These are phyloP conservation scores for Malassezia slooffiae DNA, from an alignment of 1,284 basidiomycete species.

Conservation along the genomic window DNA sequence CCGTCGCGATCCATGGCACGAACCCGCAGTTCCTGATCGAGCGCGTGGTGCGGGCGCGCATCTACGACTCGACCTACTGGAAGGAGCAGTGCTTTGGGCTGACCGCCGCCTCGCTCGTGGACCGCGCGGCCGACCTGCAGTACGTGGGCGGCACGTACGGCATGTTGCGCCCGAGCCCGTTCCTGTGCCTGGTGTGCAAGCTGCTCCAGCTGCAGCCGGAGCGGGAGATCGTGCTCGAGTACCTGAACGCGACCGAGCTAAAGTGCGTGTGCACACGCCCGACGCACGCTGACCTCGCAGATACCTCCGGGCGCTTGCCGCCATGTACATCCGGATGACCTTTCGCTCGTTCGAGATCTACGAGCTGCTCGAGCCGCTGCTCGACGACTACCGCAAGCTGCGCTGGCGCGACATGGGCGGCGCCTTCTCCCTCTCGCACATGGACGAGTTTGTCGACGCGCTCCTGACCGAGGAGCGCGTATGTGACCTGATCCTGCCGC, in stretches of 20 bases:
- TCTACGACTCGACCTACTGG: slow-evolving; percentile 92
- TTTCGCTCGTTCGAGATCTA: slow-evolving; percentile 82
- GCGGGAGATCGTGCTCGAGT: slow-evolving; percentile 88
- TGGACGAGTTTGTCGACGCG: slow-evolving; percentile 84
- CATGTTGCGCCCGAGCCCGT: slow-evolving; percentile 29
- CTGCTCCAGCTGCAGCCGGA: slow-evolving; percentile 93
- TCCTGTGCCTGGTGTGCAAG: slow-evolving; percentile 83
- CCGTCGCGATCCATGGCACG: slow-evolving; percentile 77
- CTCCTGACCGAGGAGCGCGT: slow-evolving; percentile 79
- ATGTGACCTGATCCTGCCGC: slow-evolving; percentile 89
- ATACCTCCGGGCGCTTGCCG: slow-evolving; percentile 83
- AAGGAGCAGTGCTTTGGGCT: slow-evolving; percentile 59
- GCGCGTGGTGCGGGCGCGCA: slow-evolving; percentile 86
- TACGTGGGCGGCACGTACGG: slow-evolving; percentile 66
- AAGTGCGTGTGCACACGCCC: slow-evolving; percentile 57
- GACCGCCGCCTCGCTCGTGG: slow-evolving; percentile 75
- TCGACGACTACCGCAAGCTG: slow-evolving; percentile 86
- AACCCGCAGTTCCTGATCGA: slow-evolving; percentile 83
- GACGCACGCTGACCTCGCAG: slow-evolving; percentile 50
- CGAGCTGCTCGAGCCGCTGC: slow-evolving; percentile 78
- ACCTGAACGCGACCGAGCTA: slow-evolving; percentile 78
- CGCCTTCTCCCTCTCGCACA: slow-evolving; percentile 60
- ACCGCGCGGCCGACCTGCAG: slow-evolving; percentile 72
- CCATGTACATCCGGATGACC: slow-evolving; percentile 87
- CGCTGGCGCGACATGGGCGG: slow-evolving; percentile 66